phyloP scores from a whole-genome alignment of 108 stramenopile genomes.

The Aurantiochytrium sp. region DNA sequence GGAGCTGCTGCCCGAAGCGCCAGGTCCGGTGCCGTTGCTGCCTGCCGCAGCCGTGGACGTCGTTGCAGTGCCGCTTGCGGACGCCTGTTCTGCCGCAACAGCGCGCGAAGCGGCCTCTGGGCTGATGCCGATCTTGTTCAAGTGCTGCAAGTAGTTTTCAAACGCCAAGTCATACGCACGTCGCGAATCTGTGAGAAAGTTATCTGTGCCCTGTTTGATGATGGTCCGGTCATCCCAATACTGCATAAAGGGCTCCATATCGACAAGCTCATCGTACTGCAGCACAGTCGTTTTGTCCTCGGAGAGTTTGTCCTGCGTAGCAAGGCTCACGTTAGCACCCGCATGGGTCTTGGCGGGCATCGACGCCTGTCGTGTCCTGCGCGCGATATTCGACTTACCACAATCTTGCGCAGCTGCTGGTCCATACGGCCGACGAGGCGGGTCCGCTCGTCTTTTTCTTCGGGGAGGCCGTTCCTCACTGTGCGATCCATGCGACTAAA shows the following conservation, averaged over 20 bases:
- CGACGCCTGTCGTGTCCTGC: too few relatives aligned
- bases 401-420: background rate
- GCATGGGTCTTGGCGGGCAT: too few relatives aligned
- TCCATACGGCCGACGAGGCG: background rate
- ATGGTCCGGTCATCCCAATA: background rate
- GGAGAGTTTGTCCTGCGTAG: background rate
- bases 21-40: too few relatives aligned
- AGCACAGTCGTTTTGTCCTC: background rate
- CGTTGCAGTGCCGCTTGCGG: too few relatives aligned
- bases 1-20: background rate
- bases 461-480: background rate
- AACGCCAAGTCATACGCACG: background rate
- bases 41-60: too few relatives aligned
- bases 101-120: background rate
- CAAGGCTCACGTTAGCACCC: too few relatives aligned
- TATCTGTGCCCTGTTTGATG: background rate
- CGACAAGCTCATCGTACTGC: background rate
- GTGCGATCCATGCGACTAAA: background rate
- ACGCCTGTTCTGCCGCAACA: background rate
- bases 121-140: background rate
- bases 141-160: background rate
- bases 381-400: background rate
- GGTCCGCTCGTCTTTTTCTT: background rate
- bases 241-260: slow-evolving; percentile 2
- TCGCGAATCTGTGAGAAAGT: background rate